These are phyloP conservation scores for Thelonectria blattea DNA, from an alignment of 2,329 filamentous ascomycete species.

Conservation along the genomic window DNA sequence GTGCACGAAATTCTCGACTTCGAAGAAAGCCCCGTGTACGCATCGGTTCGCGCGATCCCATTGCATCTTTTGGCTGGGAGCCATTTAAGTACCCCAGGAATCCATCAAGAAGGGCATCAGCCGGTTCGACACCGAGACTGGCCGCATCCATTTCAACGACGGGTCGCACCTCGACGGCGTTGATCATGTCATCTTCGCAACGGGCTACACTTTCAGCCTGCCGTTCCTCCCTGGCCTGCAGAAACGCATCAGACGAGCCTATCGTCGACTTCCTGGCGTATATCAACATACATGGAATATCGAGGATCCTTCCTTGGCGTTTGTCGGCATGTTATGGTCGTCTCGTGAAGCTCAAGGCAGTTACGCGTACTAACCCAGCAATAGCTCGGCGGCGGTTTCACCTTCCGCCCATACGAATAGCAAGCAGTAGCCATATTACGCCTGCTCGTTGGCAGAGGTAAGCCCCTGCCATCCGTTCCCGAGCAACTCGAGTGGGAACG, in stretches of 20 bases:
- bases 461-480: constrained; percentile 17
- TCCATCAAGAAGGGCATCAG: constrained; percentile 16
- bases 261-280: constrained; percentile 21
- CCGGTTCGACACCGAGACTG: constrained; percentile 13
- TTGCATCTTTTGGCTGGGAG: constrained; percentile 14
- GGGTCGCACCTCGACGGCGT: constrained; percentile 7
- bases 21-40: constrained; percentile 2
- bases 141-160: constrained; percentile 19
- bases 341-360: neutral
- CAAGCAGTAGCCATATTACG: constrained; percentile 29
- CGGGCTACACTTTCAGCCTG: constrained; percentile 21
- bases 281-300: constrained; percentile 23
- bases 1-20: constrained; percentile 52
- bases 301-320: constrained; percentile 21
- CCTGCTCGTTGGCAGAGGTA: constrained; percentile 19
- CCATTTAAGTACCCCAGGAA: constrained; percentile 16
- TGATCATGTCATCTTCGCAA: constrained; percentile 23
- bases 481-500: constrained; percentile 32
- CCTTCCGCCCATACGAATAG: constrained; percentile 33
- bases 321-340: constrained; percentile 18
- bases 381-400: constrained; percentile 30
- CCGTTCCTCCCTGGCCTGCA: constrained; percentile 21
- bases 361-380: neutral
- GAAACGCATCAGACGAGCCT: constrained; percentile 5
- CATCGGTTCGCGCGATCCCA: constrained; percentile 11